Evolutionary conservation across 768 basidiomycete genomes (phyloP), one percentile per base, ranked within the genome.

Genomic region (Xerocomellus intermedius): DNA sequence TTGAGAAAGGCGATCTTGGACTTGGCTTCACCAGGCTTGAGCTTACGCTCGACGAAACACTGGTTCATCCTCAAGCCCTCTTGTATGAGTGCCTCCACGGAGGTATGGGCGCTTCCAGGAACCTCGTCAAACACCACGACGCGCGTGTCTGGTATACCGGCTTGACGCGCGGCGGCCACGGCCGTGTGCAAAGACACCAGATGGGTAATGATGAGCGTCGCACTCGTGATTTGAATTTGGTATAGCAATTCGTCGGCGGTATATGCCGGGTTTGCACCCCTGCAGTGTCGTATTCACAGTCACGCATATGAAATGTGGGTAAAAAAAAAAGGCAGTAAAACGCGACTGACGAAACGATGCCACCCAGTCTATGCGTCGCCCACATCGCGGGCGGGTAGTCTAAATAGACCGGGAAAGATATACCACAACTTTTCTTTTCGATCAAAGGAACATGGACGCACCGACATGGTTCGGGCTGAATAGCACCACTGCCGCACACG

Each of bases 391-490:
- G 67, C 8, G 78, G 74, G 56, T 85, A 87, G 56, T 82, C 85
- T 85, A 50, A n/a, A n/a, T n/a, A n/a, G 43, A 6, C 22, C 32
- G 48, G 32, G 32, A 39, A 55, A 39, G 41, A 13, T 33, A 47
- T 13, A 35, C 42, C 41, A 44, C 14, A 28, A n/a, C 36, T 24
- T 19, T 28, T n/a, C 21, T 36, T n/a, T 21, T 28, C 47, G 24
- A 35, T 30, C 2, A 14, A 36, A 42, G 48, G 43, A 36, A 42
- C 16, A 9, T 12, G 6, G 19, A 68, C 71, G 59, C 50, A 86
- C 86, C 84, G 26, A 82, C 71, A 64, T 85, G 76, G 59, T 88
- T 88, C 13, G 83, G 81, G 58, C 84, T 82, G 67, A 82, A 82
- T 36, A 88, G 61, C 62, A 84, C 83, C 41, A 85, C 86, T 85